phyloP scores from a whole-genome alignment of 1,284 basidiomycete genomes.

The Mycosarcoma maydis region DNA sequence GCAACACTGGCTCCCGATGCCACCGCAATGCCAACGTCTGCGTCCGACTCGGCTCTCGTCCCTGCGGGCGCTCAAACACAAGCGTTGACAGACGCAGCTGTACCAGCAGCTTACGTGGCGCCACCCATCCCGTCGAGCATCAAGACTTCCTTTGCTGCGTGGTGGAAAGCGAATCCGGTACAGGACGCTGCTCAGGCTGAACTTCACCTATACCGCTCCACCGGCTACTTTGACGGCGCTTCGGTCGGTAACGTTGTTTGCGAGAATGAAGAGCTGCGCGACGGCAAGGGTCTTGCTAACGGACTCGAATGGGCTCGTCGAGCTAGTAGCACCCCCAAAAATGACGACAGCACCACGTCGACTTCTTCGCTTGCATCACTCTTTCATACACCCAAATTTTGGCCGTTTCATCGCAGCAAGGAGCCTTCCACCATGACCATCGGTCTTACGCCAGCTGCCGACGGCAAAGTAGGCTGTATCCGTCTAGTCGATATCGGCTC shows the following conservation, averaged over 20 bases:
- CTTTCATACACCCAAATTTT: constrained; percentile 29
- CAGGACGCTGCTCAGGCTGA: constrained; percentile 56
- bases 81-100: neutral
- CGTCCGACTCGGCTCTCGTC: constrained; percentile 25
- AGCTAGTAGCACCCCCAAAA: neutral
- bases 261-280: constrained; percentile 35
- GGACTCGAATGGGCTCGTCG: constrained; percentile 21
- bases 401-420: constrained; percentile 33
- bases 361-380: constrained; percentile 10
- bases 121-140: constrained; percentile 54
- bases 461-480: constrained; percentile 60
- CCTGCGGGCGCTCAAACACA: neutral
- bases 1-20: constrained; percentile 2
- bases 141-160: constrained; percentile 49
- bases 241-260: constrained; percentile 47
- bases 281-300: constrained; percentile 39
- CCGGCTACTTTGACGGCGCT: constrained; percentile 55
- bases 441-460: constrained; percentile 26
- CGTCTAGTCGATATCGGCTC: constrained; percentile 54
- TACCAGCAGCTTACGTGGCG: constrained; percentile 32
- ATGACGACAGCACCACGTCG: neutral
- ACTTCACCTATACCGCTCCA: constrained; percentile 47
- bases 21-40: constrained; percentile 12
- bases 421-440: constrained; percentile 48
- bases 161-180: constrained; percentile 46